Evolutionary conservation across 352 stramenopile genomes (phyloP).

Genomic region (Thalassiosira oceanica): DNA sequence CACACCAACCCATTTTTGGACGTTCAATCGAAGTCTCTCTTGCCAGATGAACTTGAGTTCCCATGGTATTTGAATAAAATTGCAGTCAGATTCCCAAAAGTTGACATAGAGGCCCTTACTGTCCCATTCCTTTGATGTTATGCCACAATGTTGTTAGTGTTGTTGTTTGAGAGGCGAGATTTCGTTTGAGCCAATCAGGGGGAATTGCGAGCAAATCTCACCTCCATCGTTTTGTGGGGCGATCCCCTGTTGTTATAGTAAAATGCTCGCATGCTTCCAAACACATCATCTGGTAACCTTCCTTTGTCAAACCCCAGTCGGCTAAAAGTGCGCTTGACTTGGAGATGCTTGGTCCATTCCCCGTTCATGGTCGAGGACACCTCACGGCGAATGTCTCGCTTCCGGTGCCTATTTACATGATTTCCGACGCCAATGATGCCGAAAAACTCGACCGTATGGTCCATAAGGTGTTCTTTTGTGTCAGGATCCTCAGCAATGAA

Average conservation of each 20-base stretch:
- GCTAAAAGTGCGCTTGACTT: conserved; percentile 72
- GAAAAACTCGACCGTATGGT: conserved; percentile 50
- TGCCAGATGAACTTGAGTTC: conserved; percentile 75
- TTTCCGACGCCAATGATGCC: conserved; percentile 50
- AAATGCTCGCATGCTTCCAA: conserved; percentile 71
- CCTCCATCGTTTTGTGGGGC: conserved; percentile 49
- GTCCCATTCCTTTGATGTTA: conserved; percentile 76
- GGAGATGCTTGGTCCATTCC: conserved; percentile 60
- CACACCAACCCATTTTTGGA: conserved; percentile 76
- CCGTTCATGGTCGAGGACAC: conserved; percentile 40
- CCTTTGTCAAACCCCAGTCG: conserved; percentile 57
- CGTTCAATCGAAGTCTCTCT: conserved; percentile 53
- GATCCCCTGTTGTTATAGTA: conserved; percentile 76
- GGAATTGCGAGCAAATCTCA: no score
- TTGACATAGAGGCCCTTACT: conserved; percentile 76
- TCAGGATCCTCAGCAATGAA: conserved; percentile 54
- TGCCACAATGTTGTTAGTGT: no score
- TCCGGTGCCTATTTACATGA: conserved; percentile 25
- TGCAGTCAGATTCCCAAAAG: conserved; percentile 71
- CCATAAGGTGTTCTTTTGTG: conserved; percentile 23
- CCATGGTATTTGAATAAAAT: conserved; percentile 68
- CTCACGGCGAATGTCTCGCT: conserved; percentile 47
- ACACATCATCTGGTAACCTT: conserved; percentile 68
- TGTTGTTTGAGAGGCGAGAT: no score
- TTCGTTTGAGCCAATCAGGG: no score